These are phyloP conservation scores for Hippophae tibetana DNA, from an alignment of 306 rosid genomes.

Conservation along the genomic window DNA sequence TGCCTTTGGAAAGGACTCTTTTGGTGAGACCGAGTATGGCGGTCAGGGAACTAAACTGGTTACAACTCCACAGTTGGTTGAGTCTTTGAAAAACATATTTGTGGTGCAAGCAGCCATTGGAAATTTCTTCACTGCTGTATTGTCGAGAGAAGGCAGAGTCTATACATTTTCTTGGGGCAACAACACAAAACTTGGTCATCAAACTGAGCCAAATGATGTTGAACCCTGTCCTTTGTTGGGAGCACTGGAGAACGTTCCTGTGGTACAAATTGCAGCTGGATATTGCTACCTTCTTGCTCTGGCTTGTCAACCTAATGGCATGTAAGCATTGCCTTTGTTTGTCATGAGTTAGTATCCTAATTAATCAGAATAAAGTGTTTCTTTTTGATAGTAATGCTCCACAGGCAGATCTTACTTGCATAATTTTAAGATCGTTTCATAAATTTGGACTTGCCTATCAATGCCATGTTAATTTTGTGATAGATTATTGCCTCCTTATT, in stretches of 20 bases:
- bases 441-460: too few species aligned
- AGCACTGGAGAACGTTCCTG: constrained; percentile 71
- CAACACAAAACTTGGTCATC: constrained; percentile 75
- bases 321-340: constrained; percentile 45
- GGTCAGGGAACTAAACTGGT: constrained; percentile 49
- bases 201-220: constrained; percentile 60
- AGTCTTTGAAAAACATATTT: constrained; percentile 71
- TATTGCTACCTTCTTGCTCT: constrained; percentile 94
- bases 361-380: not conserved
- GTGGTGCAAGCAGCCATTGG: constrained; percentile 98
- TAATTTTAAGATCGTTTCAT: too few species aligned
- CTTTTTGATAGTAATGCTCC: not conserved
- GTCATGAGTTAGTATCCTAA: constrained; percentile 5
- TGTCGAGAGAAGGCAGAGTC: constrained; percentile 89
- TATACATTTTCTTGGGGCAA: constrained; percentile 92
- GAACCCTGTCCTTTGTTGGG: constrained; percentile 76
- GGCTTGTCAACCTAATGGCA: constrained; percentile 85
- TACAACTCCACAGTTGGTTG: constrained; percentile 59
- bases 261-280: constrained; percentile 96
- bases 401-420: too few species aligned
- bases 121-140: constrained; percentile 79
- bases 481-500: too few species aligned
- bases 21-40: constrained; percentile 72
- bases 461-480: too few species aligned
- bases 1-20: constrained; percentile 81